Evolutionary conservation across 1,284 basidiomycete genomes (phyloP), one percentile per base, ranked within the genome.

Genomic region (Puccinia sorghi): DNA sequence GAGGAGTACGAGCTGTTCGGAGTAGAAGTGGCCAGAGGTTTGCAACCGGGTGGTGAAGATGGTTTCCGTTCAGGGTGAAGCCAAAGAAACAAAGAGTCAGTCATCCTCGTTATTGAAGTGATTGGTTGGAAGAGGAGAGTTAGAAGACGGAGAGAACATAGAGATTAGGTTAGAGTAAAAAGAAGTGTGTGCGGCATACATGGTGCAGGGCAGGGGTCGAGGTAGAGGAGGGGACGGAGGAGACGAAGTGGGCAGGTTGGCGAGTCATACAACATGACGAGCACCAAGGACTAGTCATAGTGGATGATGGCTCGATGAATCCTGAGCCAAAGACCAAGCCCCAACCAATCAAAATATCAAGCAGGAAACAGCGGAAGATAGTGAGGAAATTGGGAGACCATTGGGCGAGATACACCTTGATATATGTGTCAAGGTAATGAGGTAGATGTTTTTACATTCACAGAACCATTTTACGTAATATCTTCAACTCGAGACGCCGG

Each of bases 1-100:
- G 52, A 76, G 61, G 9, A 76, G 41, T 39, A 76, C 64, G 22
- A 76, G 64, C 74, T 76, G 64, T 39, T 5, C 17, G 17, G 32
- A 41, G n/a, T 61, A 32, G 59, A 61, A 41, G 32, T 15, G 6
- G 27, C 27, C 56, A 25, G 2, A 9, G 32, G 39, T 39, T 39
- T 61, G n/a, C n/a, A 61, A 0, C 59, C 59, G 20, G 37, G 15
- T 37, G 32, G 15, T 6, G 27, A 0, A 12, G 27, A 32, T 37
- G 17, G 39, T 39, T 8, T 17, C 20, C 15, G 59, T 20, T 17
- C 37, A 61, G 4, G 59, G 59, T 41, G 6, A n/a, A 61, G 39
- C 37, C 59, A 61, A 61, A 61, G 59, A 61, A 61, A 39, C 59
- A 61, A 8, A 61, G 3, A 61, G 37, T 61, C 59, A 61, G 59